Evolutionary conservation across 192 early-diverging fungal species (phyloP), one percentile per base, ranked within the genome.

Genomic region (Coemansia sp.): DNA sequence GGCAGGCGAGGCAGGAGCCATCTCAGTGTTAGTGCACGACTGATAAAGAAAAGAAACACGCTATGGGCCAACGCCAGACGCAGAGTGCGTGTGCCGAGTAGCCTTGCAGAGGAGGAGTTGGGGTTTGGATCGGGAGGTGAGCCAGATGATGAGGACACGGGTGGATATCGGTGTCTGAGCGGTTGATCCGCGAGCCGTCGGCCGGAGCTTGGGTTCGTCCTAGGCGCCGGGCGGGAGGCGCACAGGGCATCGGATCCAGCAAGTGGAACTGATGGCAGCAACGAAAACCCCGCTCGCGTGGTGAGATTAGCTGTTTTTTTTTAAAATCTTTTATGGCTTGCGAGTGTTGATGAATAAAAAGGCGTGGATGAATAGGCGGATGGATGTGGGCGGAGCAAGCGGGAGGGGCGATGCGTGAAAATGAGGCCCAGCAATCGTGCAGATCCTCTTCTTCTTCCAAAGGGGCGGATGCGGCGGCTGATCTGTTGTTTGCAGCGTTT

Each of bases 101-200:
- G 51, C 51, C 51, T 54, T 54, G 51, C 51, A 9, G 22, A 25
- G 51, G 32, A 20, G 51, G 51, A 54, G 51, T 10, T 2, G 48
- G 48, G n/a, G 0, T 54, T 17, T 54, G 51, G 22, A 9, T 19
- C 3, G 19, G 49, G 51, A 54, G 9, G 22, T 12, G 12, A 12
- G 51, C 51, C 51, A 54, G 22, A 54, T 54, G 51, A 54, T 54
- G 51, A 54, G 51, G 51, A 54, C 51, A 54, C 19, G 22, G 13
- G 51, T 25, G 51, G 51, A 54, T 32, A 32, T 54, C 51, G 19
- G 51, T 8, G 20, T 17, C 51, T 10, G 32, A 22, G 22, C 51
- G 51, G 51, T 22, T 19, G 14, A 54, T 9, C 20, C 8, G 51
- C 51, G 10, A 22, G 51, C 51, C 12, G 51, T 22, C 51, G 51